Percentiles rank a stretch among this genome's conserved stretches.
Conservation (phyloP, 1,284 basidiomycete species). For the Sanghuangporus sanghuang region DNA sequence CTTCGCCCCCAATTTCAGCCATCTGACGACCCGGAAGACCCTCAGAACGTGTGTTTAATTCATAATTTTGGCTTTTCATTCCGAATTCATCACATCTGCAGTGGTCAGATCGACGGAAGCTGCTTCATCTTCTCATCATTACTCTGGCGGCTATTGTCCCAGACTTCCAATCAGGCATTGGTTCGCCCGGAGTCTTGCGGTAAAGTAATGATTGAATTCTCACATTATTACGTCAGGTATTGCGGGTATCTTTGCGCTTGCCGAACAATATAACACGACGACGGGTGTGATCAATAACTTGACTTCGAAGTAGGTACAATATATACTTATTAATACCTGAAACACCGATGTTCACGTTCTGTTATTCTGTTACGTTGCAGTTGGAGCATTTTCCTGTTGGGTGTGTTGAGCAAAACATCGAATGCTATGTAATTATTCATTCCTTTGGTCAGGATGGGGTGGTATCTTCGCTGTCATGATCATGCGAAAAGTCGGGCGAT, state of each 20-base stretch:
- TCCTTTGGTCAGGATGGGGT: conserved; percentile 44
- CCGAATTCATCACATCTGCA: conserved; percentile 18
- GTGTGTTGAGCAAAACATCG: conserved; percentile 27
- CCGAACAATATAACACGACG: conserved; percentile 52
- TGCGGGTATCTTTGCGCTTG: conserved; percentile 54
- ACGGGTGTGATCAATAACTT: conserved; percentile 57
- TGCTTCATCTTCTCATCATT: conserved; percentile 50
- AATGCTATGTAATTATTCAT: not conserved
- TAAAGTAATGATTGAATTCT: not conserved
- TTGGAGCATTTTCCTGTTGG: conserved; percentile 65
- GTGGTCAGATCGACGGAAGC: conserved; percentile 45
- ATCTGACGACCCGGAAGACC: conserved; percentile 56
- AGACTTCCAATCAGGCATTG: conserved; percentile 65
- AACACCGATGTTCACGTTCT: not conserved
- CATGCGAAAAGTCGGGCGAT: conserved; percentile 51
- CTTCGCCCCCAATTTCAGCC: conserved; percentile 39
- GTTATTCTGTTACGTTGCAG: conserved; percentile 32
- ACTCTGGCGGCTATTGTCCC: conserved; percentile 64
- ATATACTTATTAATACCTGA: not conserved
- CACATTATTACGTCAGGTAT: conserved; percentile 35
- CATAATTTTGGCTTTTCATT: not conserved
- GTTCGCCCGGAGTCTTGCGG: conserved; percentile 27
- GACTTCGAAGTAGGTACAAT: conserved; percentile 54
- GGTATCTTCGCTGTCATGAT: conserved; percentile 57
- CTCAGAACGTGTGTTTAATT: conserved; percentile 51